Base-by-base conservation (phyloP, 768 basidiomycete species). In the Russula abietina region DNA sequence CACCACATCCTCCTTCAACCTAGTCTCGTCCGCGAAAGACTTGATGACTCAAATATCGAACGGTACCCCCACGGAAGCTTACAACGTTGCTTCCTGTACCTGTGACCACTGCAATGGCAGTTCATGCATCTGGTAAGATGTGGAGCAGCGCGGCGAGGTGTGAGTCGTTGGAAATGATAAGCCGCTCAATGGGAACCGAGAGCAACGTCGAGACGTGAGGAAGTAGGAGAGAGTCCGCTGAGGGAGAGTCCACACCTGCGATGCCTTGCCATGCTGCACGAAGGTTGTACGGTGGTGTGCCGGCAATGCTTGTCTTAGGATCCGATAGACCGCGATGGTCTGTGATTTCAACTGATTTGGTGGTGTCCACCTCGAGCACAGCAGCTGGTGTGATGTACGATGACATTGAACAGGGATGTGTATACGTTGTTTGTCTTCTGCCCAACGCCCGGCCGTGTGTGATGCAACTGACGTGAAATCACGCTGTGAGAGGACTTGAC, bases 81-180 rank as follows among this genome's bases (percentile, higher is more conserved):
- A 87, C 85, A 38, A 86, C 81, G 68, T 85, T 89, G 12, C 87
- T 85, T 3, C 93, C 93, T 0, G 93, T 96, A 17, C 93, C 93
- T 2, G 81, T 86, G 63, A 95, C 87, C 55, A 85, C 86, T 3
- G 86, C 81, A 32, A 94, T 79, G 9, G 87, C 89, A 61, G 82
- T 77, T 16, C 75, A 72, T 19, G 86, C 78, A 68, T 86, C 86
- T 1, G 75, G 69, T 70, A 85, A 78, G 69, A 84, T 75, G 43
- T 81, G 79, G 14, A 93, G 77, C 5, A 92, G 91, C 0, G 91
- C 84, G 11, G 90, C 89, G 50, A 96, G 86, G 69, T 88, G 83
- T 0, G 90, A 88, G 71, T 96, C 93, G 72, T 95, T 94, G 46
- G 86, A 79, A 55, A 95, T 79, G 46, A 79, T 75, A 24, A 93